A percentile compares a stretch with the other conserved stretches of the same genome.
Conservation (phyloP, 148 eudicot genomes). For the Vaccinium darrowii region DNA sequence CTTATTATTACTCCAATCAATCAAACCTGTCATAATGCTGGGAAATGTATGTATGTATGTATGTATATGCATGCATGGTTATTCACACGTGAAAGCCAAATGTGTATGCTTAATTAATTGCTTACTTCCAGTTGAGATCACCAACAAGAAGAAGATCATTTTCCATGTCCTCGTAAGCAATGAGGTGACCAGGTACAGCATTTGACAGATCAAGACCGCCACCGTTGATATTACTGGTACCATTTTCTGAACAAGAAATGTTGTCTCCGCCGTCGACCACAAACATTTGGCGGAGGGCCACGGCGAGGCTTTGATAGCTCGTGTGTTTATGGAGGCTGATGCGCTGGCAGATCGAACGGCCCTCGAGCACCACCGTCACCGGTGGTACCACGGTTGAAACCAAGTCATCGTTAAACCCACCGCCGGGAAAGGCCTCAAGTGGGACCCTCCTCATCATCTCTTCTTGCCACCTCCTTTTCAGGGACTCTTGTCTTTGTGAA, state of each 20-base stretch:
- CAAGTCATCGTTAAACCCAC: constrained; percentile 24
- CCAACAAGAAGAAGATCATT: constrained; percentile 92
- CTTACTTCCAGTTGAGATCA: constrained; percentile 89
- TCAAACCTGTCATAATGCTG: not conserved
- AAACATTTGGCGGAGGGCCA: constrained; percentile 64
- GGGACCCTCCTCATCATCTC: constrained; percentile 18
- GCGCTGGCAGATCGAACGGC: constrained; percentile 80
- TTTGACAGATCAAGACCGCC: constrained; percentile 48
- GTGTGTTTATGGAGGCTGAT: constrained; percentile 62
- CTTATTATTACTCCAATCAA: not conserved
- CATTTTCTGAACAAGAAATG: not conserved
- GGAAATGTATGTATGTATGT: not conserved
- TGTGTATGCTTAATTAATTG: not conserved
- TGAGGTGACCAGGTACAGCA: constrained; percentile 76
- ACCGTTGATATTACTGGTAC: not conserved
- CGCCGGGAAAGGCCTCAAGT: constrained; percentile 20
- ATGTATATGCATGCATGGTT: not conserved
- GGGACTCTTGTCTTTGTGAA: constrained; percentile 29
- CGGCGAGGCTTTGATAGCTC: constrained; percentile 62
- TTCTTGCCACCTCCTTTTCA: constrained; percentile 39
- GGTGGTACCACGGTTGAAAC: constrained; percentile 51
- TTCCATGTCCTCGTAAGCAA: constrained; percentile 85
- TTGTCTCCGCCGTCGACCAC: constrained; percentile 27
- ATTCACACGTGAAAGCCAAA: not conserved
- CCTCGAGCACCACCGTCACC: constrained; percentile 86